A percentile compares a stretch with the other conserved stretches of the same genome.
These are phyloP conservation scores for Zasmidium citrigriseum DNA, from an alignment of 2,329 filamentous ascomycete species.

Conservation along the genomic window DNA sequence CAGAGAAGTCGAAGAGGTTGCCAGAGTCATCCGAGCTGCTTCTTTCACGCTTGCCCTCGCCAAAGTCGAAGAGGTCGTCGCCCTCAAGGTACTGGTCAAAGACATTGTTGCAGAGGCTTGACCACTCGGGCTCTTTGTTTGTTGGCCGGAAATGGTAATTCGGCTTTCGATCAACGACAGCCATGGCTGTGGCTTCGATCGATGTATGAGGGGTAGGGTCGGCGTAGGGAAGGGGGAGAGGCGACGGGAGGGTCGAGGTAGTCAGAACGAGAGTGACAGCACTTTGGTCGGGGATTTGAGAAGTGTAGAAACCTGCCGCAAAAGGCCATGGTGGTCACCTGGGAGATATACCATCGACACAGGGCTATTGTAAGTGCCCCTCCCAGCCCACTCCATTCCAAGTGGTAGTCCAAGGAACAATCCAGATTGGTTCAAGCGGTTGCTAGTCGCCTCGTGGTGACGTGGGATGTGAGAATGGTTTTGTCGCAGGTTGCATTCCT, in stretches of 20 bases:
- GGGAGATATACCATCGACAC: constrained; percentile 16
- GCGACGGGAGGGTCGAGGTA: background rate
- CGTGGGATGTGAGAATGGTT: constrained; percentile 23
- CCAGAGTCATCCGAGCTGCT: constrained; percentile 52
- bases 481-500: constrained; percentile 26
- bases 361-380: constrained; percentile 26
- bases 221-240: background rate
- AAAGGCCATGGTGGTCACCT: constrained; percentile 13
- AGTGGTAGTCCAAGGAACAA: constrained; percentile 25
- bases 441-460: constrained; percentile 18
- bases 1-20: constrained; percentile 52
- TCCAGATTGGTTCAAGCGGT: constrained; percentile 15
- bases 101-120: constrained; percentile 61
- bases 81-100: constrained; percentile 66
- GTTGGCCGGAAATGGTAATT: constrained; percentile 44
- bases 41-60: constrained; percentile 50
- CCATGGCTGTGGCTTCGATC: constrained; percentile 20
- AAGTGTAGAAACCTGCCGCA: constrained; percentile 16
- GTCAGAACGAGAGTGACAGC: background rate
- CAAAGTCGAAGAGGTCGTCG: constrained; percentile 52
- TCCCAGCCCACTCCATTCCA: constrained; percentile 28
- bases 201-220: background rate
- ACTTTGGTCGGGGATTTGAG: background rate
- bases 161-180: constrained; percentile 20
- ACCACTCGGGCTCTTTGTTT: constrained; percentile 56